These are phyloP conservation scores for Maudiozyma pseudohumilis DNA, from an alignment of 805 yeast species.

Conservation along the genomic window DNA sequence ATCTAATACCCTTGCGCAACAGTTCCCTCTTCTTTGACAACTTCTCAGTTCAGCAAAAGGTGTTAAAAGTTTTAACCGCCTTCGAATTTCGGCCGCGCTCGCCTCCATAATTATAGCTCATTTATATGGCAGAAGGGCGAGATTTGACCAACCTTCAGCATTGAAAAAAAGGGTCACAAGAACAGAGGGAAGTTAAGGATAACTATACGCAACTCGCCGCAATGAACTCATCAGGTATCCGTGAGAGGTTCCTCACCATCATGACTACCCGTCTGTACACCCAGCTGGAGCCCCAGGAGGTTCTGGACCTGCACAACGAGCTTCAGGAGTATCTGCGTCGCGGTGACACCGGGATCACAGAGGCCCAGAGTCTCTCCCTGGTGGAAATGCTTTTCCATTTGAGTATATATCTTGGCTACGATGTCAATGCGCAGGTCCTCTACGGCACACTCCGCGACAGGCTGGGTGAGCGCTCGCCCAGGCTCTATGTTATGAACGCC, in stretches of 20 bases:
- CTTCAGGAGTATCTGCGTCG: constrained; percentile 24
- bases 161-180: too few species aligned
- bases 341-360: constrained; percentile 20
- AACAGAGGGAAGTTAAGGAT: too few species aligned
- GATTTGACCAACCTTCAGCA: too few species aligned
- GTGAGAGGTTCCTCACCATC: constrained; percentile 41
- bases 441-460: constrained; percentile 59
- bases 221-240: constrained; percentile 11
- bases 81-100: too few species aligned
- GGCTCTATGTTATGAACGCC: constrained; percentile 25
- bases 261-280: constrained; percentile 44
- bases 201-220: too few species aligned
- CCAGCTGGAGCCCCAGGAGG: constrained; percentile 37
- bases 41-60: too few species aligned
- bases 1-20: too few species aligned
- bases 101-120: too few species aligned
- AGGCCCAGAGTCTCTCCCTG: constrained; percentile 42
- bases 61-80: too few species aligned
- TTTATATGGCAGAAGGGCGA: too few species aligned
- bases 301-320: constrained; percentile 29
- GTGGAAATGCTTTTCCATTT: constrained; percentile 67
- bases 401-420: constrained; percentile 50
- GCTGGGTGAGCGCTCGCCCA: constrained; percentile 41
- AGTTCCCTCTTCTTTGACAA: too few species aligned
- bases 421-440: constrained; percentile 57